Base-by-base conservation (phyloP, 208 protist species). In the Strigomonas culicis region DNA sequence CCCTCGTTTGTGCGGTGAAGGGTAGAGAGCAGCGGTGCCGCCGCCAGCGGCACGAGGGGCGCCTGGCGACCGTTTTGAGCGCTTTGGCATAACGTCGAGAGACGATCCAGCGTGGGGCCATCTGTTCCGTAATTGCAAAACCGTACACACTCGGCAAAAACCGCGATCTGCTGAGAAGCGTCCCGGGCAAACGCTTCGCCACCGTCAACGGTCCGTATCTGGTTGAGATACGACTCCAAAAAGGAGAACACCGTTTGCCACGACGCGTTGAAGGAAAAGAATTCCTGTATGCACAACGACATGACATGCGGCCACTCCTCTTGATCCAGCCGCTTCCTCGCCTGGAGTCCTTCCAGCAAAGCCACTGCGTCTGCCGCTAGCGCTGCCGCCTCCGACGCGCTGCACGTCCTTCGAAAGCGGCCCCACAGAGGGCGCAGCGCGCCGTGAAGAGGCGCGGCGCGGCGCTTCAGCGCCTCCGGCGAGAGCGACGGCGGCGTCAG, bases 21-120 rank as follows among this genome's bases (percentile, higher is more conserved):
- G 0, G 78, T 41, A 8, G 72, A 70, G n/a, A 82, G 76, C 27
- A 82, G 50, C 43, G 76, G 76, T 8, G 76, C 76, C 0, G 64
- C 63, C 39, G 70, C 59, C 17, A 82, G 63, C 0, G 76, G 59
- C 0, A 30, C 19, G 52, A 75, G 66, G 25, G 36, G 34, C 31
- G 0, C 25, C 32, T 50, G 3, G 1, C 8, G 4, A 24, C 31
- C 25, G 15, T 36, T 2, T n/a, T 30, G 57, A 1, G 57, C 43
- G 6, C 2, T 2, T 7, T 43, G 28, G 19, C 36, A n/a, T 10
- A 61, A 22, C 21, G 24, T 1, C 3, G 25, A 11, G 1, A 30
- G 34, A 28, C 50, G 34, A 6, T 2, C 19, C n/a, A 61, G 27
- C 1, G 57, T 50, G 21, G 34, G 31, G 21, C 57, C 57, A 8